Conservation (phyloP, 257 asterid species). For the Marsdenia floribunda region DNA sequence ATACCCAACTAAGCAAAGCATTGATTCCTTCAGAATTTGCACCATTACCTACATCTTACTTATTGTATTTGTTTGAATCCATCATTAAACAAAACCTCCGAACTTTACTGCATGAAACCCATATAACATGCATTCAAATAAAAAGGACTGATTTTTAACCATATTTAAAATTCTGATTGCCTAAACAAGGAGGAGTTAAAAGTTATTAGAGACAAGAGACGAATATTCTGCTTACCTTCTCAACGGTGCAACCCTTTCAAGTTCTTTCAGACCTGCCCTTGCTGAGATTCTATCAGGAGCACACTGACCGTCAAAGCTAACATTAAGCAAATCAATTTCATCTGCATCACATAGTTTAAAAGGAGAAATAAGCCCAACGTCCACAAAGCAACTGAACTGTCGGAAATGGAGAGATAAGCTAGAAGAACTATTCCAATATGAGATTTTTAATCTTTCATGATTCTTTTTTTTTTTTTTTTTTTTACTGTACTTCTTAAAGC, state of each 20-base stretch:
- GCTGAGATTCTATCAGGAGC: conserved; percentile 98
- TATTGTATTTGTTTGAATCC: background rate
- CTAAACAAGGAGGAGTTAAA: background rate
- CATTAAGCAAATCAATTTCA: conserved; percentile 88
- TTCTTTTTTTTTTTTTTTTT: background rate
- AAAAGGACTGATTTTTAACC: background rate
- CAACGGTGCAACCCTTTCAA: conserved; percentile 60
- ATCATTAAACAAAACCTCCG: background rate
- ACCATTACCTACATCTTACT: background rate
- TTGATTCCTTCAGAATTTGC: background rate
- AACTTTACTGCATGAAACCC: background rate
- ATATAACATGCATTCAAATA: background rate
- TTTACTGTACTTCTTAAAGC: background rate
- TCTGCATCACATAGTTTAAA: conserved; percentile 41
- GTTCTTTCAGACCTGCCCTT: conserved; percentile 82
- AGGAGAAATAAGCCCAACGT: conserved; percentile 17
- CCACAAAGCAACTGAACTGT: background rate
- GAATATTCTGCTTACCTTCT: conserved; percentile 46
- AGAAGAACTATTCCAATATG: background rate
- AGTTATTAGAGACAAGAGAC: background rate
- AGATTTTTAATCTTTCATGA: background rate
- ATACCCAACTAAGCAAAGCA: background rate
- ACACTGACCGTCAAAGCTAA: conserved; percentile 78
- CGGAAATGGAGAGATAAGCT: conserved; percentile 6
- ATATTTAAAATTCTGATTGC: background rate